A percentile compares a stretch with the other conserved stretches of the same genome.
phyloP scores from a whole-genome alignment of 2,329 filamentous ascomycete genomes.

The Fusarium cicatricum region DNA sequence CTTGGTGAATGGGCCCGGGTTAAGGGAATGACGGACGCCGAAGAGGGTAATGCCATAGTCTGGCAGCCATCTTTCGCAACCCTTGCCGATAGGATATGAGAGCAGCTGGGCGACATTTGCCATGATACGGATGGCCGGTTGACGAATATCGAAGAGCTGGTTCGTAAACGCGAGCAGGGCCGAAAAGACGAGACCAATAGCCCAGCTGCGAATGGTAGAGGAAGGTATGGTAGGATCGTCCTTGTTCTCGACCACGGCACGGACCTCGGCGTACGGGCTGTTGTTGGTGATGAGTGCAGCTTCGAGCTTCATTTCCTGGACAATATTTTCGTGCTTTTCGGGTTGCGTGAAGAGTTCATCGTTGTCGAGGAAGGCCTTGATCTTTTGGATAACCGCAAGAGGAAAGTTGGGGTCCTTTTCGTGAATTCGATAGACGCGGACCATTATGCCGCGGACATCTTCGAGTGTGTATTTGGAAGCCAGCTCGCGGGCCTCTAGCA shows the following conservation, averaged over 20 bases:
- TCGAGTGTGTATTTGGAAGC: constrained; percentile 53
- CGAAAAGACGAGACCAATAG: constrained; percentile 61
- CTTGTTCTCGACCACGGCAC: constrained; percentile 64
- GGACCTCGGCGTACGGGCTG: constrained; percentile 65
- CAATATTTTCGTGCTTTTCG: constrained; percentile 57
- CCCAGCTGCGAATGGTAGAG: constrained; percentile 64
- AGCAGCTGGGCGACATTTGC: constrained; percentile 65
- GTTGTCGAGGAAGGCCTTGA: constrained; percentile 54
- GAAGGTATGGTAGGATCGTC: constrained; percentile 59
- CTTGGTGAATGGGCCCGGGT: constrained; percentile 64
- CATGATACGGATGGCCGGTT: constrained; percentile 62
- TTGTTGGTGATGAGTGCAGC: constrained; percentile 63
- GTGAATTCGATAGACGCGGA: constrained; percentile 51
- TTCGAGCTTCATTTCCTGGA: constrained; percentile 64
- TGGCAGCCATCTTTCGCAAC: constrained; percentile 59
- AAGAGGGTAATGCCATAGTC: constrained; percentile 58
- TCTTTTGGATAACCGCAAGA: constrained; percentile 50
- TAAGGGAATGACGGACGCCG: constrained; percentile 58
- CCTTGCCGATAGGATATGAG: constrained; percentile 62
- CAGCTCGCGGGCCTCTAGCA: constrained; percentile 55
- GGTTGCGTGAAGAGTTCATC: constrained; percentile 55
- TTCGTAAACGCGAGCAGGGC: constrained; percentile 60
- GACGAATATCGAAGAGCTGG: constrained; percentile 66
- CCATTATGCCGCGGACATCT: constrained; percentile 55
- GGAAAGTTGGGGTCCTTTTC: constrained; percentile 56